Evolutionary conservation across 2,329 filamentous ascomycete genomes (phyloP).

Genomic region (Colletotrichum falcatum): DNA sequence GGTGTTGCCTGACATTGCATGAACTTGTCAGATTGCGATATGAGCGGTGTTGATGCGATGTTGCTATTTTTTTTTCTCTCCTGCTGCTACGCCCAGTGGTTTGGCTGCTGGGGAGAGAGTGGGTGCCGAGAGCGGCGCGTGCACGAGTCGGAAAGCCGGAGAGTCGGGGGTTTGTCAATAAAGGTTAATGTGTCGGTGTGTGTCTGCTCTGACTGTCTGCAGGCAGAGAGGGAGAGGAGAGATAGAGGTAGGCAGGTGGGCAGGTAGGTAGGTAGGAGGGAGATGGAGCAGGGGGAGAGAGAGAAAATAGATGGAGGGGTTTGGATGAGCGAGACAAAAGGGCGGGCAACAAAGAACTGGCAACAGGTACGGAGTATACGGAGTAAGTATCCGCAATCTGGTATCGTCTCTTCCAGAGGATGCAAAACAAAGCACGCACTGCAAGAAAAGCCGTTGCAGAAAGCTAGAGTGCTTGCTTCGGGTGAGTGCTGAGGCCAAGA

Average conservation of each 20-base stretch:
- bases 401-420: neutral
- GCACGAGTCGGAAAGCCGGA: conserved; percentile 11
- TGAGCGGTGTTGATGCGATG: conserved; percentile 37
- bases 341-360: conserved; percentile 1
- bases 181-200: conserved; percentile 1
- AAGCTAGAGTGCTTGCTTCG: neutral
- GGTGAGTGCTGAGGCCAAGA: conserved; percentile 7
- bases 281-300: neutral
- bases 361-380: too few species aligned
- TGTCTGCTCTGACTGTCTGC: conserved; percentile 1
- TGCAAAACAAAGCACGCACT: neutral
- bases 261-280: too few species aligned
- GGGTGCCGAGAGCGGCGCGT: conserved; percentile 35
- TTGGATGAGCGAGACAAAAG: conserved; percentile 15
- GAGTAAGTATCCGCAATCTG: neutral
- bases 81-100: conserved; percentile 15
- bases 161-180: conserved; percentile 6
- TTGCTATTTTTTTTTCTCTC: conserved; percentile 19
- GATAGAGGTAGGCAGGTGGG: neutral
- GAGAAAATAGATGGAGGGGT: neutral
- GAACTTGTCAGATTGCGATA: conserved; percentile 56
- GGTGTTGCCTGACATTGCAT: conserved; percentile 69
- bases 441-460: conserved; percentile 10
- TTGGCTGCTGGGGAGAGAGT: neutral
- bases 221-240: neutral